phyloP scores from a whole-genome alignment of 495 filamentous ascomycete genomes.

The Penicillium waksmanii region DNA sequence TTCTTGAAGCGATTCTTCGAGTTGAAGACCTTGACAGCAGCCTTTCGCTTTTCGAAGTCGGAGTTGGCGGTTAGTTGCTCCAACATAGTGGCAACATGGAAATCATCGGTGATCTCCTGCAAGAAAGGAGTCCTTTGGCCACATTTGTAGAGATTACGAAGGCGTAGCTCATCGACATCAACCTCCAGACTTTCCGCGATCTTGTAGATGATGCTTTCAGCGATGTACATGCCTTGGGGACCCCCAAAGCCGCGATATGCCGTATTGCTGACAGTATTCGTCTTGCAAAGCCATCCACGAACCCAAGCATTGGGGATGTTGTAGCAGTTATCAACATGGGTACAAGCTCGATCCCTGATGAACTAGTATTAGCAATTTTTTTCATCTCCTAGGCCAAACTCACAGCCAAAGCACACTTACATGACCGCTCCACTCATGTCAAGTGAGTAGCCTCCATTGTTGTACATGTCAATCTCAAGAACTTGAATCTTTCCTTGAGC shows the following conservation, averaged over 20 bases:
- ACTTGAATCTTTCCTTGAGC: neutral
- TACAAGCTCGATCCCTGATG: neutral
- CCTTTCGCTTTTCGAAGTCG: neutral
- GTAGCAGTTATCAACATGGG: neutral
- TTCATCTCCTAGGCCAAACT: neutral
- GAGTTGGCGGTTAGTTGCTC: neutral
- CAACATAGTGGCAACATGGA: slow-evolving; percentile 1
- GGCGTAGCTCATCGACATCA: slow-evolving; percentile 3
- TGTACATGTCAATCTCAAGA: neutral
- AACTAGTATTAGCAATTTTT: neutral
- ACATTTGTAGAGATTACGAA: neutral
- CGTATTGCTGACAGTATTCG: slow-evolving; percentile 1
- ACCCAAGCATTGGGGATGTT: slow-evolving; percentile 1
- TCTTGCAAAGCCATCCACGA: neutral
- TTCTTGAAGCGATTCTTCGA: slow-evolving; percentile 1
- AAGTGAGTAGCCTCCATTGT: slow-evolving; percentile 1
- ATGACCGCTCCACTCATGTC: slow-evolving; percentile 6
- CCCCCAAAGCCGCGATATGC: neutral
- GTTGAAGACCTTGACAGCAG: neutral
- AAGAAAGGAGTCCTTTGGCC: slow-evolving; percentile 2
- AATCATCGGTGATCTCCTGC: neutral
- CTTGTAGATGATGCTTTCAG: slow-evolving; percentile 1
- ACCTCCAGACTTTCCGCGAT: neutral
- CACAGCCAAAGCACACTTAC: neutral
- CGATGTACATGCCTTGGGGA: neutral